A percentile compares a stretch with the other conserved stretches of the same genome.
These are phyloP conservation scores for Kickxella alabastrina DNA, from an alignment of 192 early-diverging fungal genomes.

Conservation along the genomic window DNA sequence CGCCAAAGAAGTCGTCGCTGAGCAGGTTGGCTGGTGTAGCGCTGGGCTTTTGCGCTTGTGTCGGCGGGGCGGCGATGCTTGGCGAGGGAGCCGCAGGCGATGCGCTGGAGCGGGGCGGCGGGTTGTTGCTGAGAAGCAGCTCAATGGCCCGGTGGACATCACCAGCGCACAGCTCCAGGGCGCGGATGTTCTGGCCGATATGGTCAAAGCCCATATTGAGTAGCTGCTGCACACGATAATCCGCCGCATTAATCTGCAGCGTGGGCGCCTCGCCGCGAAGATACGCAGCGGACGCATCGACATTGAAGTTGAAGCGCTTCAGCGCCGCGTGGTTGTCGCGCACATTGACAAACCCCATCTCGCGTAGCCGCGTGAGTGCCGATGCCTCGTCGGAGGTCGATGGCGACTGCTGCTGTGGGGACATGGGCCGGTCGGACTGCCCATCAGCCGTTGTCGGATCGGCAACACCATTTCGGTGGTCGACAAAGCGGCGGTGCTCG, in stretches of 20 bases:
- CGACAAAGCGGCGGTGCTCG: constrained; percentile 67
- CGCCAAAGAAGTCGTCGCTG: constrained; percentile 29
- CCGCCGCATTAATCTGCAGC: constrained; percentile 19
- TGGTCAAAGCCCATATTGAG: constrained; percentile 76
- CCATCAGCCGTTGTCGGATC: constrained; percentile 31
- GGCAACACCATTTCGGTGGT: constrained; percentile 26
- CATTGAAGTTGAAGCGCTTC: constrained; percentile 62
- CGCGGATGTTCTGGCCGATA: constrained; percentile 59
- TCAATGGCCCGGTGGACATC: constrained; percentile 72
- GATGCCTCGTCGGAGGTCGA: constrained; percentile 20
- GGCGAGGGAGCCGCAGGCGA: not conserved
- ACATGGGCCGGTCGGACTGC: not conserved
- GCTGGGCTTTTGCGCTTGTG: not conserved
- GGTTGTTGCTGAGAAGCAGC: constrained; percentile 47
- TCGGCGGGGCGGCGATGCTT: constrained; percentile 1
- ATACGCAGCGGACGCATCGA: constrained; percentile 71
- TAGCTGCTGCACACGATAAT: constrained; percentile 60
- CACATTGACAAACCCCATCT: constrained; percentile 85
- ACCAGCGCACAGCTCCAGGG: constrained; percentile 67
- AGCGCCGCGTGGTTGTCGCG: constrained; percentile 65
- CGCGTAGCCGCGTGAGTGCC: constrained; percentile 51
- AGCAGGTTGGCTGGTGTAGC: constrained; percentile 14
- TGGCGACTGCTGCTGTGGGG: constrained; percentile 13
- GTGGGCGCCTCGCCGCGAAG: constrained; percentile 53
- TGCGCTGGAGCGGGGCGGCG: constrained; percentile 21